These are phyloP conservation scores for Vicia villosa DNA, from an alignment of 306 rosid species.

Conservation along the genomic window DNA sequence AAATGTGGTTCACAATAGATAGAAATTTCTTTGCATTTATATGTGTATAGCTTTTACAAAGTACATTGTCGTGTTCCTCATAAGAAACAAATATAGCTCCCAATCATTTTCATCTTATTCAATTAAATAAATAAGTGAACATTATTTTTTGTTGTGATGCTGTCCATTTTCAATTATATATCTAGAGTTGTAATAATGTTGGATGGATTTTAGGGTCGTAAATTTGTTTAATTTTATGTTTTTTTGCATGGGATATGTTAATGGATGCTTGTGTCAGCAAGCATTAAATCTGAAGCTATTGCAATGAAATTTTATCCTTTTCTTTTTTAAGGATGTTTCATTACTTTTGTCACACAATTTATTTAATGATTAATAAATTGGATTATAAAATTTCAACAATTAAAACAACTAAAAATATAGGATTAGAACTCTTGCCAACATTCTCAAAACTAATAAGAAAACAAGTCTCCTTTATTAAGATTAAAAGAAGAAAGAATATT, in stretches of 20 bases:
- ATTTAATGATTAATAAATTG: too few relatives aligned
- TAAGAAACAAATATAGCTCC: slow-evolving; percentile 34
- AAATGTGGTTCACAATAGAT: slow-evolving; percentile 33
- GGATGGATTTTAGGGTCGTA: slow-evolving; percentile 10
- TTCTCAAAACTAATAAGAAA: too few relatives aligned
- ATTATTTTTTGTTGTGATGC: slow-evolving; percentile 31
- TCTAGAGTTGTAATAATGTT: too few relatives aligned
- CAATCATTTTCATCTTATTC: slow-evolving; percentile 46
- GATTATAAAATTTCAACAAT: too few relatives aligned
- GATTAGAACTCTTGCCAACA: too few relatives aligned
- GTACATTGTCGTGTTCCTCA: slow-evolving; percentile 53
- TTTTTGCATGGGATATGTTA: slow-evolving; percentile 45
- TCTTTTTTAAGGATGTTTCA: too few relatives aligned
- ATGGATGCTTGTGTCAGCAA: slow-evolving; percentile 54
- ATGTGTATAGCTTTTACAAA: slow-evolving; percentile 39
- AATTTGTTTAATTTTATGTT: slow-evolving; percentile 6
- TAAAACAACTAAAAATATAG: too few relatives aligned
- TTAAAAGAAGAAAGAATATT: too few relatives aligned
- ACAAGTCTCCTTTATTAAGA: too few relatives aligned
- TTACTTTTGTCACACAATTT: too few relatives aligned
- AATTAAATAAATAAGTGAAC: slow-evolving; percentile 23
- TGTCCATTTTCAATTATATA: slow-evolving; percentile 35
- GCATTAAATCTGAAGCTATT: slow-evolving; percentile 39
- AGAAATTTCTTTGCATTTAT: slow-evolving; percentile 28
- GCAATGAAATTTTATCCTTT: slow-evolving; percentile 16